Conservation (phyloP, 768 basidiomycete genomes). For the Kwoniella heveanensis region DNA sequence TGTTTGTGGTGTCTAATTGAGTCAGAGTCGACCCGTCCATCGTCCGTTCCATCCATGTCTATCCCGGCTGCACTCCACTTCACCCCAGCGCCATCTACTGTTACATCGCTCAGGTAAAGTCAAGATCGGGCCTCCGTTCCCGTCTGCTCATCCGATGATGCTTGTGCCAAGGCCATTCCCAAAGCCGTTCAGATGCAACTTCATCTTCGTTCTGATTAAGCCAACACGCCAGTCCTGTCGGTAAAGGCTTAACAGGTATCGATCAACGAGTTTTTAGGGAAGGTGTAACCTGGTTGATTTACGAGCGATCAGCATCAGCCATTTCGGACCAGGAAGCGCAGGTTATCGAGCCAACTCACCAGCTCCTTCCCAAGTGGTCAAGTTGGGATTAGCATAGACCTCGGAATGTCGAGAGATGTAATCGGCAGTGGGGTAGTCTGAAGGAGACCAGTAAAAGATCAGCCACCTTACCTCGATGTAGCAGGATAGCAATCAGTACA, state of each 20-base stretch:
- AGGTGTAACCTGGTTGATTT: slow-evolving; percentile 44
- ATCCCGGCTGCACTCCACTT: background rate
- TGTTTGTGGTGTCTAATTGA: background rate
- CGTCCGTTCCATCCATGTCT: background rate
- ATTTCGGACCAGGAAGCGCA: background rate
- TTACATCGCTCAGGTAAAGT: no score
- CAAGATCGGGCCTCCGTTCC: no score
- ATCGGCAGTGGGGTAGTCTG: slow-evolving; percentile 72
- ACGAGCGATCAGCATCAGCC: no score
- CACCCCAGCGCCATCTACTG: background rate
- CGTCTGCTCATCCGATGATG: no score
- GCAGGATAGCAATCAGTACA: slow-evolving; percentile 1
- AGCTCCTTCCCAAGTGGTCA: slow-evolving; percentile 59
- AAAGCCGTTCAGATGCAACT: no score
- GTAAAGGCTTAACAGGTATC: slow-evolving; percentile 54
- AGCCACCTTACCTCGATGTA: background rate
- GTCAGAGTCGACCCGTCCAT: no score
- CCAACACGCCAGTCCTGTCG: background rate
- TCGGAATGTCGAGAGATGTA: slow-evolving; percentile 74
- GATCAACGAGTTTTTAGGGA: slow-evolving; percentile 69
- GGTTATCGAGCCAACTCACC: slow-evolving; percentile 19
- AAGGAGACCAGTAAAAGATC: slow-evolving; percentile 73
- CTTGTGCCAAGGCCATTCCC: no score
- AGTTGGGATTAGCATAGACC: slow-evolving; percentile 73
- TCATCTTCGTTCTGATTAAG: no score